phyloP scores from a whole-genome alignment of 371 early-diverging fungal genomes.

The Mortierella sp. region DNA sequence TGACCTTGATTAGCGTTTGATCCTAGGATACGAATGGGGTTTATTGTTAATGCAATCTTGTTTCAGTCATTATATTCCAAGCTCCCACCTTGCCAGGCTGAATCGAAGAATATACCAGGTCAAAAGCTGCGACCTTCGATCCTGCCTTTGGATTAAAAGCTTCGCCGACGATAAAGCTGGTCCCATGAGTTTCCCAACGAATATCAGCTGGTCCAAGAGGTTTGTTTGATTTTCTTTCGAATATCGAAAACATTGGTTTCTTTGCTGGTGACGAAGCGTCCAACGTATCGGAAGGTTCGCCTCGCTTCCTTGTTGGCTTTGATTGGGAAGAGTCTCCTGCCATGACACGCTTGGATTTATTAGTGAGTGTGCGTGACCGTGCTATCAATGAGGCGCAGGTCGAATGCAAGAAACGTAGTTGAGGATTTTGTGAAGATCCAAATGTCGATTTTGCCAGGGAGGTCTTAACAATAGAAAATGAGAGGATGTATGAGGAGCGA shows the following conservation, averaged over 20 bases:
- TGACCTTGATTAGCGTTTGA: slow-evolving; percentile 76
- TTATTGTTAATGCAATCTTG: not conserved
- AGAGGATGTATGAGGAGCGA: no score
- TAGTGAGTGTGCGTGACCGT: not conserved
- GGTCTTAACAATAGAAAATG: not conserved
- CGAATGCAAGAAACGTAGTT: not conserved
- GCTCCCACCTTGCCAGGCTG: not conserved
- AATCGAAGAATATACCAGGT: slow-evolving; percentile 66
- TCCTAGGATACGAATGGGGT: slow-evolving; percentile 60
- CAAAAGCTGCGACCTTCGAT: slow-evolving; percentile 83
- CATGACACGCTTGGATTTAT: not conserved
- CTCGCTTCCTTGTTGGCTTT: not conserved
- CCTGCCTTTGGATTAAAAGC: slow-evolving; percentile 39
- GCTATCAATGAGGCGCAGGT: not conserved
- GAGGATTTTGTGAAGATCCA: not conserved
- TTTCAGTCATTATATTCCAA: not conserved
- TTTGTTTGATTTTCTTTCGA: slow-evolving; percentile 24
- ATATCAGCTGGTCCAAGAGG: slow-evolving; percentile 19
- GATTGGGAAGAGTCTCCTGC: not conserved
- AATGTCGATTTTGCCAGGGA: not conserved
- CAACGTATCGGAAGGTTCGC: not conserved
- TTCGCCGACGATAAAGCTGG: slow-evolving; percentile 51
- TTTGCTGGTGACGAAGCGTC: slow-evolving; percentile 15
- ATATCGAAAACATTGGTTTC: slow-evolving; percentile 54
- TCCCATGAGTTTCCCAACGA: slow-evolving; percentile 36